A percentile compares a stretch with the other conserved stretches of the same genome.
phyloP scores from a whole-genome alignment of 1,284 basidiomycete species.

The Schizophyllum commune region DNA sequence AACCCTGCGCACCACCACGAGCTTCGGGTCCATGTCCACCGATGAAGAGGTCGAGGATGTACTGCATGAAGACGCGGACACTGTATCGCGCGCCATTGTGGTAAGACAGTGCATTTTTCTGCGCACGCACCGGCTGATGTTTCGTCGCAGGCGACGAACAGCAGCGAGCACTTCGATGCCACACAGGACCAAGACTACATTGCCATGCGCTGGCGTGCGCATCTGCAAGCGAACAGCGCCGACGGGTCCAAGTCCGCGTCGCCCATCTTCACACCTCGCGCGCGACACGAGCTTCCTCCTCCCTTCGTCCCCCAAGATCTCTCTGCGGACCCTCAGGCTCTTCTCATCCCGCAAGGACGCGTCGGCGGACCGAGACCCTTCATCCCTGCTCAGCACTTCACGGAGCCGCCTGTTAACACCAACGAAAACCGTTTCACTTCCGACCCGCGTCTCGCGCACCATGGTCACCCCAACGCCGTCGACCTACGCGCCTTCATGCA shows the following conservation, averaged over 20 bases:
- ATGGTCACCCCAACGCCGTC: slow-evolving; percentile 9
- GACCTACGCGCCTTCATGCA: slow-evolving; percentile 9
- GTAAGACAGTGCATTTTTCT: not conserved
- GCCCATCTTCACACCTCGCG: not conserved
- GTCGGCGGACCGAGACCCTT: not conserved
- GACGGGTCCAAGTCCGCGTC: not conserved
- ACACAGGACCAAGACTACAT: not conserved
- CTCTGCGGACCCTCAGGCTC: not conserved
- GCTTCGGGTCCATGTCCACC: slow-evolving; percentile 18
- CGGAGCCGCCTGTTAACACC: not conserved
- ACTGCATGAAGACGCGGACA: not conserved
- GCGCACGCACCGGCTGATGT: not conserved
- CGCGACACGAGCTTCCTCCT: not conserved
- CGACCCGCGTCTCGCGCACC: slow-evolving; percentile 5
- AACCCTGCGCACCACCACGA: slow-evolving; percentile 31
- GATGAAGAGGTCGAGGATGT: not conserved
- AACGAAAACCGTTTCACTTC: not conserved
- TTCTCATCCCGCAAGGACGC: not conserved
- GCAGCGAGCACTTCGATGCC: not conserved
- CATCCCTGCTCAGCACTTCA: not conserved
- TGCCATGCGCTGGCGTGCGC: not conserved
- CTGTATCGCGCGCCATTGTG: not conserved
- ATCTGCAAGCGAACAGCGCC: not conserved
- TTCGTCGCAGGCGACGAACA: not conserved
- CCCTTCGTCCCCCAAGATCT: not conserved